Percentiles rank a stretch among this genome's conserved stretches.
Evolutionary conservation across 805 yeast genomes (phyloP).

Genomic region (Dipodascus albidus): DNA sequence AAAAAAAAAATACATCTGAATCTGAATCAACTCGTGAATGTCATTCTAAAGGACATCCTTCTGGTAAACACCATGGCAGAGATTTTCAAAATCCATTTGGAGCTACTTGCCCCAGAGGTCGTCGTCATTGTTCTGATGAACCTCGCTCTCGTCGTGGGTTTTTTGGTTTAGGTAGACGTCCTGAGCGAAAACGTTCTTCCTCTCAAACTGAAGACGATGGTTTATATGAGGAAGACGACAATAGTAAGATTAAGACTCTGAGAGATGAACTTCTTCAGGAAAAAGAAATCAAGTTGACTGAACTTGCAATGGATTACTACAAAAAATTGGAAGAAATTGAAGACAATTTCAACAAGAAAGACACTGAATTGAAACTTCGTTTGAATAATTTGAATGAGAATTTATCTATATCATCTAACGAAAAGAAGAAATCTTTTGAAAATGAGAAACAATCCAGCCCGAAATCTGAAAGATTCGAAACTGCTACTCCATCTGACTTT

Average conservation of each 20-base stretch:
- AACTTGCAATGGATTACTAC: background rate
- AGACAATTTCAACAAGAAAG: too few relatives aligned
- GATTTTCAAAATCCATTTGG: too few relatives aligned
- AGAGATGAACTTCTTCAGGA: background rate
- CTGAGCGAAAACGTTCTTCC: background rate
- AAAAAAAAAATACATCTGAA: too few relatives aligned
- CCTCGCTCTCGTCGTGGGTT: too few relatives aligned
- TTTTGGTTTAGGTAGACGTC: background rate
- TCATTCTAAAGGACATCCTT: background rate
- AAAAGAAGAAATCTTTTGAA: too few relatives aligned
- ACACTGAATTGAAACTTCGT: background rate
- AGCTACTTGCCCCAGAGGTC: too few relatives aligned
- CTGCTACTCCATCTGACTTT: too few relatives aligned
- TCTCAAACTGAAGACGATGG: background rate
- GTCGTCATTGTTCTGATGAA: too few relatives aligned
- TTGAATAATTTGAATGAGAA: background rate
- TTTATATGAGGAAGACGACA: background rate
- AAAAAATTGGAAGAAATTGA: background rate
- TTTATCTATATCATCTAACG: too few relatives aligned
- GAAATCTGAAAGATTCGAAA: too few relatives aligned
- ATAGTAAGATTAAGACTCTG: background rate
- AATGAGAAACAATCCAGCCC: too few relatives aligned
- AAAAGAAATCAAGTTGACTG: background rate
- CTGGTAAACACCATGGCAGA: background rate
- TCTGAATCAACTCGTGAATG: background rate